Evolutionary conservation across 1,284 basidiomycete species (phyloP).

Genomic region (Rhizoctonia solani): DNA sequence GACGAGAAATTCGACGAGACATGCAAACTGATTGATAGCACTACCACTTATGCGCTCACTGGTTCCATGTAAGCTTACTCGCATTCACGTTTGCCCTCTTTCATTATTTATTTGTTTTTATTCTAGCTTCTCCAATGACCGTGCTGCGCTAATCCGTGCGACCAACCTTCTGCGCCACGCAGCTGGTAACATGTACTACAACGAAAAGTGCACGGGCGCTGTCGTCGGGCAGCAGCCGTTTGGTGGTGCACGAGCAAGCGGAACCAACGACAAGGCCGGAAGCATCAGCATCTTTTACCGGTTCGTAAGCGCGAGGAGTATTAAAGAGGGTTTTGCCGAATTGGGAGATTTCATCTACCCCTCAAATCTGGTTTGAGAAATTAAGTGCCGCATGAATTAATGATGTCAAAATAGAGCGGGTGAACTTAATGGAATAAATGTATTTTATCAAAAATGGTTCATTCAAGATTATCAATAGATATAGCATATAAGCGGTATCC

Average conservation of each 20-base stretch:
- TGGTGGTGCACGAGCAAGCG: conserved; percentile 89
- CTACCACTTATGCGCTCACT: conserved; percentile 89
- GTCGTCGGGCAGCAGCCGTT: conserved; percentile 97
- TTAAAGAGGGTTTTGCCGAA: conserved; percentile 94
- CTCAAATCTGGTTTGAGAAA: conserved; percentile 70
- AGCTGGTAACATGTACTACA: conserved; percentile 92
- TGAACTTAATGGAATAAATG: background rate
- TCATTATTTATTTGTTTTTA: conserved; percentile 8
- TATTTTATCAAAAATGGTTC: no score
- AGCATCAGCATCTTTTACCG: conserved; percentile 89
- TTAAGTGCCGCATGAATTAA: background rate
- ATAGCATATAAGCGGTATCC: no score
- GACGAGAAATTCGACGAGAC: conserved; percentile 85
- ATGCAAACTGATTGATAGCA: conserved; percentile 83
- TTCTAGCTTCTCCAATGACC: conserved; percentile 79
- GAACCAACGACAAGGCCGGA: conserved; percentile 98
- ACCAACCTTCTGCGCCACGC: conserved; percentile 82
- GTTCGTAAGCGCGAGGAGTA: conserved; percentile 86
- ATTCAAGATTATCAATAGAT: no score
- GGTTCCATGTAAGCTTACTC: conserved; percentile 72
- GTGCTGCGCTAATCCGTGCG: conserved; percentile 73
- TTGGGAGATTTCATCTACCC: conserved; percentile 81
- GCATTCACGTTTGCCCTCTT: background rate
- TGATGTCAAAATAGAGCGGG: background rate
- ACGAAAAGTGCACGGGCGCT: conserved; percentile 95